Conservation (phyloP, 495 filamentous ascomycete species). For the Lophiostoma macrostomum region DNA sequence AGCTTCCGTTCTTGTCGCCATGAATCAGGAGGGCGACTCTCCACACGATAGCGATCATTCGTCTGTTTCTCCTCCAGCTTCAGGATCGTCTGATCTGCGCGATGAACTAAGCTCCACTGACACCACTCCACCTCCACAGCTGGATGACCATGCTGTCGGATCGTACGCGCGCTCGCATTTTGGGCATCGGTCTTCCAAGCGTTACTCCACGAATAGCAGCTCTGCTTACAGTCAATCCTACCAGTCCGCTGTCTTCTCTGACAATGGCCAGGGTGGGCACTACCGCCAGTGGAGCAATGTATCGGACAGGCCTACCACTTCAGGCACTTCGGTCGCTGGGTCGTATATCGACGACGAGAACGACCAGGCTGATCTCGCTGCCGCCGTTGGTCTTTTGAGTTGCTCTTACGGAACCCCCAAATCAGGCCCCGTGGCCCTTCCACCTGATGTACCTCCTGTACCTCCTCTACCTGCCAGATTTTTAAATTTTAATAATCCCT, state of each 20-base stretch:
- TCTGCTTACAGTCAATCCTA: constrained; percentile 74
- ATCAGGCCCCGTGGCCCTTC: constrained; percentile 64
- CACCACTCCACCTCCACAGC: constrained; percentile 66
- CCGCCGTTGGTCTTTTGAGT: constrained; percentile 76
- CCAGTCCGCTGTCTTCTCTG: constrained; percentile 65
- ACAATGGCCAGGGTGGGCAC: constrained; percentile 43
- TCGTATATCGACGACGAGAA: constrained; percentile 61
- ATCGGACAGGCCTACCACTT: constrained; percentile 41
- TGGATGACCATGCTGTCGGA: constrained; percentile 42
- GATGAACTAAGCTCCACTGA: constrained; percentile 68
- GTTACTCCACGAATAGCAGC: constrained; percentile 62
- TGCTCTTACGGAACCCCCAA: constrained; percentile 88
- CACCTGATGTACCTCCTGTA: constrained; percentile 78
- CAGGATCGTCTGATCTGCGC: constrained; percentile 69
- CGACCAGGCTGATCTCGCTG: constrained; percentile 68
- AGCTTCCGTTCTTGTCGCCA: constrained; percentile 86
- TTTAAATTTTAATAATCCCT: constrained; percentile 49
- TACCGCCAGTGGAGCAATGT: constrained; percentile 50
- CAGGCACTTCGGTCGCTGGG: constrained; percentile 45
- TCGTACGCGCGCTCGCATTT: constrained; percentile 34
- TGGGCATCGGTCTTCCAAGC: constrained; percentile 48
- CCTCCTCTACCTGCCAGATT: constrained; percentile 76
- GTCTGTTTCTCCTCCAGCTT: constrained; percentile 74
- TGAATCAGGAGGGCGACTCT: constrained; percentile 69
- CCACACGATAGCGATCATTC: constrained; percentile 72